These are phyloP conservation scores for Arthroderma sp. DNA, from an alignment of 2,329 filamentous ascomycete genomes.

Conservation along the genomic window DNA sequence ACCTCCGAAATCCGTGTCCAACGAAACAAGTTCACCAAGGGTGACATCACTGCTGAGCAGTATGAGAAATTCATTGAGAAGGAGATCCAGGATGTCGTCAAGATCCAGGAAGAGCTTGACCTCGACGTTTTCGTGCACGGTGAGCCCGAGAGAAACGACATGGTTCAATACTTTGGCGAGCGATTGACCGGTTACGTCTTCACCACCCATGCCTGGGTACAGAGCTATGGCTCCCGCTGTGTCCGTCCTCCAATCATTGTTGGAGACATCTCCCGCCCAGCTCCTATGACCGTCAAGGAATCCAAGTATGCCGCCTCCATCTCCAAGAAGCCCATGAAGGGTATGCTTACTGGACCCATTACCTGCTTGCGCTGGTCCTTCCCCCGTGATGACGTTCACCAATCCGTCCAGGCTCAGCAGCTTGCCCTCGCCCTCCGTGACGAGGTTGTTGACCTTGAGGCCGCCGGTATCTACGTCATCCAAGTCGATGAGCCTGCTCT, in stretches of 20 bases:
- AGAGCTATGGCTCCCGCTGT: slow-evolving; percentile 96
- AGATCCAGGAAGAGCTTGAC: slow-evolving; percentile 95
- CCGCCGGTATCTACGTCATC: slow-evolving; percentile 92
- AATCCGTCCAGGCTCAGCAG: slow-evolving; percentile 97
- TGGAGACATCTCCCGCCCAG: slow-evolving; percentile 92
- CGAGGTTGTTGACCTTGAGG: slow-evolving; percentile 95
- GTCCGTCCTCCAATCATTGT: slow-evolving; percentile 97
- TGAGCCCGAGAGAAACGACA: slow-evolving; percentile 99
- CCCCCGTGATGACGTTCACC: slow-evolving; percentile 98
- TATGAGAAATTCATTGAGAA: slow-evolving; percentile 99
- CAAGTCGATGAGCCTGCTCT: slow-evolving; percentile 99
- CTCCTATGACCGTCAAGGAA: slow-evolving; percentile 99
- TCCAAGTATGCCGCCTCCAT: slow-evolving; percentile 95
- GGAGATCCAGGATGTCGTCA: slow-evolving; percentile 90
- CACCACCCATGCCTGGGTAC: slow-evolving; percentile 98
- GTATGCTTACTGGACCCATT: slow-evolving; percentile 98
- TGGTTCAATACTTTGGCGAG: slow-evolving; percentile 99
- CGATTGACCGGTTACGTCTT: slow-evolving; percentile 93
- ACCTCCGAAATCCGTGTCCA: slow-evolving; percentile 96
- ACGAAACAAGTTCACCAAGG: slow-evolving; percentile 98
- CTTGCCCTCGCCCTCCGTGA: slow-evolving; percentile 95
- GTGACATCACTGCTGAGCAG: slow-evolving; percentile 78
- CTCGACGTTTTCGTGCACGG: slow-evolving; percentile 97
- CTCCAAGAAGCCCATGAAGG: slow-evolving; percentile 99
- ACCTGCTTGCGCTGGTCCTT: slow-evolving; percentile 99